These are phyloP conservation scores for Plasmodium coatneyi DNA, from an alignment of 169 alveolate species.

Conservation along the genomic window DNA sequence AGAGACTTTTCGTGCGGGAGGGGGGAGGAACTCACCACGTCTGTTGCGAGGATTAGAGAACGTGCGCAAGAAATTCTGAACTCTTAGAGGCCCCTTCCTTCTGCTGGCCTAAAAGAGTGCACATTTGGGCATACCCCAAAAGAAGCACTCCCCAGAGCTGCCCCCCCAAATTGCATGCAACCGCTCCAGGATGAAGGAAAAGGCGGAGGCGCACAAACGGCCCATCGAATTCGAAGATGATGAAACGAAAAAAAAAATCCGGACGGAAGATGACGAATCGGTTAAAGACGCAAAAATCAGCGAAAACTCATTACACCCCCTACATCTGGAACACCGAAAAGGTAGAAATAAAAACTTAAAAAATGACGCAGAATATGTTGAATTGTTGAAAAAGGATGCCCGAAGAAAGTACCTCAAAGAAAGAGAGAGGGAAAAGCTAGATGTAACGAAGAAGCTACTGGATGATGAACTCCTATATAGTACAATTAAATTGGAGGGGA, in stretches of 20 bases:
- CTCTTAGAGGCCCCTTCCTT: neutral
- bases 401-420: constrained; percentile 94
- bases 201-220: constrained; percentile 44
- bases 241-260: constrained; percentile 64
- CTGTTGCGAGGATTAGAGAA: neutral
- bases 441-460: constrained; percentile 93
- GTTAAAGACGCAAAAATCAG: neutral
- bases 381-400: constrained; percentile 85
- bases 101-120: neutral
- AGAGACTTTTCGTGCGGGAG: neutral
- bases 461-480: constrained; percentile 90
- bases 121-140: neutral
- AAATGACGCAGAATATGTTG: constrained; percentile 79
- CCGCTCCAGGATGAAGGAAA: constrained; percentile 56
- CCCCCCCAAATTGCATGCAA: neutral
- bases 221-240: constrained; percentile 41
- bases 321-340: constrained; percentile 76
- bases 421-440: constrained; percentile 93
- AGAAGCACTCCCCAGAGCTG: neutral
- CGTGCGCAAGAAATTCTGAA: neutral
- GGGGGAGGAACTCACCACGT: neutral
- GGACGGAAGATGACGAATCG: constrained; percentile 16
- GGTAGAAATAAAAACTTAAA: constrained; percentile 83
- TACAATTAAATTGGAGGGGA: constrained; percentile 80
- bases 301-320: constrained; percentile 2